These are phyloP conservation scores for Candida tammaniensis DNA, from an alignment of 805 yeast species.

Conservation along the genomic window DNA sequence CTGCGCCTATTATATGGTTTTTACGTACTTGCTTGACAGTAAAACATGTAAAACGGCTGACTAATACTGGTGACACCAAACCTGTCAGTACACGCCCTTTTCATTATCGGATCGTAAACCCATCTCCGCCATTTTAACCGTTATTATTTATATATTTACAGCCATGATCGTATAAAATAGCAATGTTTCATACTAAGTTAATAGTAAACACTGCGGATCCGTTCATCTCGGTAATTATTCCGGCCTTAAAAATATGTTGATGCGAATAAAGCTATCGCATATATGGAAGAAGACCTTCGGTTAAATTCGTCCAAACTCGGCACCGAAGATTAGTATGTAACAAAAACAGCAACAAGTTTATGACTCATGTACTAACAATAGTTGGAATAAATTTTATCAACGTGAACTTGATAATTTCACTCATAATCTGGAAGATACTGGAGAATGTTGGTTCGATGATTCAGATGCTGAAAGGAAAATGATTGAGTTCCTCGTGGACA, in stretches of 20 bases:
- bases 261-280: slow-evolving; percentile 3
- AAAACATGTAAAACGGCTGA: no score
- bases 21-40: no score
- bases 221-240: no score
- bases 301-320: slow-evolving; percentile 82
- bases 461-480: slow-evolving; percentile 88
- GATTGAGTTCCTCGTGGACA: slow-evolving; percentile 64
- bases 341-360: not conserved
- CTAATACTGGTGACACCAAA: no score
- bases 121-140: no score
- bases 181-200: no score
- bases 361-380: slow-evolving; percentile 24
- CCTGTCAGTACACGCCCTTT: no score
- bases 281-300: slow-evolving; percentile 20
- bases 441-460: slow-evolving; percentile 96
- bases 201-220: no score
- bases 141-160: no score
- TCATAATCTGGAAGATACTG: slow-evolving; percentile 78
- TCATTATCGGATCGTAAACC: no score
- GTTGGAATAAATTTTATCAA: slow-evolving; percentile 87
- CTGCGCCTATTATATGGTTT: no score
- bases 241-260: not conserved
- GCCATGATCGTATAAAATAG: no score
- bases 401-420: slow-evolving; percentile 69
- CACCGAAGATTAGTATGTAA: slow-evolving; percentile 68